Percentiles rank a stretch among this genome's conserved stretches.
These are phyloP conservation scores for Solanum bulbocastanum DNA, from an alignment of 257 asterid species.

Conservation along the genomic window DNA sequence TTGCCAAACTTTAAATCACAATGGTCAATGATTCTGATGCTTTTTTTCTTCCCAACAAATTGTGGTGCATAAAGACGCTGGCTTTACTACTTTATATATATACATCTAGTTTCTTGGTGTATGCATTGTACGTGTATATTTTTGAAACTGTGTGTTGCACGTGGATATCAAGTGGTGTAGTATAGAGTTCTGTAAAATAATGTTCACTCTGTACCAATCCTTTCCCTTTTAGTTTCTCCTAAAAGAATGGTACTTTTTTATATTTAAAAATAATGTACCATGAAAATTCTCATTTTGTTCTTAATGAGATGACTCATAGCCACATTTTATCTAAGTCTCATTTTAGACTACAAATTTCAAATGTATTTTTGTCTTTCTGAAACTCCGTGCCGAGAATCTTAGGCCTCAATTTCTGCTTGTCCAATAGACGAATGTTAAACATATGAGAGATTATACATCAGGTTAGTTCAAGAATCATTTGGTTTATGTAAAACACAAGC, in stretches of 20 bases:
- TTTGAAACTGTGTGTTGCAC: background rate
- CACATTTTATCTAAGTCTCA: background rate
- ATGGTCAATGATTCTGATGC: background rate
- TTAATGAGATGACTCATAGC: background rate
- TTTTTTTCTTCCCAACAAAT: background rate
- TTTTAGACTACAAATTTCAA: background rate
- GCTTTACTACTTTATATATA: background rate
- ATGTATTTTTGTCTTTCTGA: background rate
- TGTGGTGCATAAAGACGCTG: background rate
- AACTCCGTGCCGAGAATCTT: conserved; percentile 35
- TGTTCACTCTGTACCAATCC: background rate
- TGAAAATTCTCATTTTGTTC: background rate
- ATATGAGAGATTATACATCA: background rate
- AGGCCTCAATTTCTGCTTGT: conserved; percentile 66
- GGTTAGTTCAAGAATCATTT: background rate
- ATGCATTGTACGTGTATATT: background rate
- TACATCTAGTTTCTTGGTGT: background rate
- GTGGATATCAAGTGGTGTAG: background rate
- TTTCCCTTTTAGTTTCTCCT: background rate
- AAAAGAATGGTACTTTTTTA: background rate
- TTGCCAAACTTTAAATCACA: background rate
- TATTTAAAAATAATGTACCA: background rate
- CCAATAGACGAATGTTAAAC: conserved; percentile 21
- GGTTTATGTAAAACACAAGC: background rate
- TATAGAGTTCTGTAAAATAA: background rate